phyloP scores from a whole-genome alignment of 148 eudicot species.

The Vaccinium vitisidaea region DNA sequence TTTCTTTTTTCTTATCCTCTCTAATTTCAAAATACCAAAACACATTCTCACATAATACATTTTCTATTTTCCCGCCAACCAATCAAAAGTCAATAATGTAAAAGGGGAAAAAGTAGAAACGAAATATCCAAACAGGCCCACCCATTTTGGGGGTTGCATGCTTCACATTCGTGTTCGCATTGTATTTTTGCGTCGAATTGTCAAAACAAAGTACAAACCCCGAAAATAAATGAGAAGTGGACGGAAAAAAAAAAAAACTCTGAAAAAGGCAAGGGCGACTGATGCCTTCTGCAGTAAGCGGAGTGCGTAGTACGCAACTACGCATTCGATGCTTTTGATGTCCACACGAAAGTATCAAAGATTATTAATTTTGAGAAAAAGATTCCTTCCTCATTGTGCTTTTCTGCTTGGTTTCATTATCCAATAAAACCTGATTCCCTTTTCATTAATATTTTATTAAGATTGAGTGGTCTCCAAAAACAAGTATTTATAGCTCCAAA shows the following conservation, averaged over 20 bases:
- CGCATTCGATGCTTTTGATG: constrained; percentile 28
- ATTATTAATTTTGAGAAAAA: neutral
- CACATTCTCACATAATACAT: too few relatives aligned
- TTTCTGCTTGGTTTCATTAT: neutral
- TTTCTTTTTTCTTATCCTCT: too few relatives aligned
- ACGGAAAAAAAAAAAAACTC: too few relatives aligned
- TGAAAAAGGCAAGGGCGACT: neutral
- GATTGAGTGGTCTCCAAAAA: neutral
- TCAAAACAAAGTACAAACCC: neutral
- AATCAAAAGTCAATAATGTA: too few relatives aligned
- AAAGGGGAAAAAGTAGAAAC: too few relatives aligned
- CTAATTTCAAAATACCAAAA: too few relatives aligned
- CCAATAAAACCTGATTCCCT: neutral
- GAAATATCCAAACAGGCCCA: too few relatives aligned
- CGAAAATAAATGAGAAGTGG: neutral
- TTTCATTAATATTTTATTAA: neutral
- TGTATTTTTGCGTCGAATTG: too few relatives aligned
- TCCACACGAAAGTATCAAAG: constrained; percentile 17
- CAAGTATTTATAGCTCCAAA: neutral
- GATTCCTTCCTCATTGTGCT: neutral
- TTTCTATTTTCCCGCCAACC: too few relatives aligned
- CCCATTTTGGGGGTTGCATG: too few relatives aligned
- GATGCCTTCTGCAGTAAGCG: constrained; percentile 32
- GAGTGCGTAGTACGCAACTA: constrained; percentile 40
- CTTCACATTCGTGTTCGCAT: too few relatives aligned